phyloP scores from a whole-genome alignment of 352 stramenopile species.

The Phytophthora melonis region DNA sequence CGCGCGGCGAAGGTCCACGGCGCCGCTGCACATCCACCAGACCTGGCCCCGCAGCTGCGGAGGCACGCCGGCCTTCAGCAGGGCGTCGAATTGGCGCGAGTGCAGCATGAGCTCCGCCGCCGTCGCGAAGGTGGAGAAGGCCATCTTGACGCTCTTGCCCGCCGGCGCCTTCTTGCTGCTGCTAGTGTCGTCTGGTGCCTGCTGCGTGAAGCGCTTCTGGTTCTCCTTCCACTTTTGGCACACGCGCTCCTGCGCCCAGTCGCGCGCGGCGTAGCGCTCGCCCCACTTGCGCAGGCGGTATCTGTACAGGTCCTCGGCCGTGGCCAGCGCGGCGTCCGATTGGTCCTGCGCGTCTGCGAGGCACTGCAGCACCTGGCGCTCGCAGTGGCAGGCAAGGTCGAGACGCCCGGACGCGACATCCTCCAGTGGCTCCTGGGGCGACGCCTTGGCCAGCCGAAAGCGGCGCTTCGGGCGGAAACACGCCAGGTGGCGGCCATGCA shows the following conservation, averaged over 20 bases:
- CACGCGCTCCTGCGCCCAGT: slow-evolving; percentile 64
- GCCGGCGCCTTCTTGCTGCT: slow-evolving; percentile 33
- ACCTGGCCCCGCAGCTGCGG: slow-evolving; percentile 73
- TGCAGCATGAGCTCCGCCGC: slow-evolving; percentile 63
- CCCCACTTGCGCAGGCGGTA: slow-evolving; percentile 57
- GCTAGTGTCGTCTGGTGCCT: slow-evolving; percentile 12
- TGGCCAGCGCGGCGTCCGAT: slow-evolving; percentile 21
- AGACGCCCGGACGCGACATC: slow-evolving; percentile 6
- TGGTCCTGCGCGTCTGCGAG: slow-evolving; percentile 31
- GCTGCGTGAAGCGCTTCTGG: slow-evolving; percentile 60
- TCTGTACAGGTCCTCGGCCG: slow-evolving; percentile 41
- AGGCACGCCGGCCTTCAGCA: slow-evolving; percentile 73
- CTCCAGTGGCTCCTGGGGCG: slow-evolving; percentile 3
- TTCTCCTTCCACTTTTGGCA: slow-evolving; percentile 82
- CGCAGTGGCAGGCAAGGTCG: slow-evolving; percentile 52
- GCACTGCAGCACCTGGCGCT: slow-evolving; percentile 57
- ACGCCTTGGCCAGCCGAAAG: slow-evolving; percentile 39
- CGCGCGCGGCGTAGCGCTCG: slow-evolving; percentile 62
- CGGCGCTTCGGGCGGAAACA: slow-evolving; percentile 75
- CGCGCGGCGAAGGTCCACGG: slow-evolving; percentile 52
- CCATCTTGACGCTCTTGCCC: slow-evolving; percentile 52
- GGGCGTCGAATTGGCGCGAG: slow-evolving; percentile 68
- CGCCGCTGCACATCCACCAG: slow-evolving; percentile 87
- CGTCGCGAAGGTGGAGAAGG: slow-evolving; percentile 57
- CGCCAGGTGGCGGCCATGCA: slow-evolving; percentile 60